A percentile compares a stretch with the other conserved stretches of the same genome.
Evolutionary conservation across 768 basidiomycete genomes (phyloP).

Genomic region (Boletus tylopilopsis): DNA sequence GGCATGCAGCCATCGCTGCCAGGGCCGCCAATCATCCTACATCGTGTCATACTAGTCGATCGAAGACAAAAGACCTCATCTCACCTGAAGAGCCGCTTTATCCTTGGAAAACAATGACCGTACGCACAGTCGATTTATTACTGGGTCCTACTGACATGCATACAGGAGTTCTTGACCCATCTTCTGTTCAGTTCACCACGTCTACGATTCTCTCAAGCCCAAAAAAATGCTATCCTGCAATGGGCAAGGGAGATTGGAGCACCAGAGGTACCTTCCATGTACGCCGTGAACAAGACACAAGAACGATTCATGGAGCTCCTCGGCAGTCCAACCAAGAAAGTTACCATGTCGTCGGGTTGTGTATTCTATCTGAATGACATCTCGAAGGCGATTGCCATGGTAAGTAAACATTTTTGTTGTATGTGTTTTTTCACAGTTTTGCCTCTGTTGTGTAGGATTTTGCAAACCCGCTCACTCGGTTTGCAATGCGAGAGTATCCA

Average conservation of each 20-base stretch:
- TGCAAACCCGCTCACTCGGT: conserved; percentile 20
- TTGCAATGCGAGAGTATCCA: conserved; percentile 28
- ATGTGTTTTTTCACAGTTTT: too few species aligned
- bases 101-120: conserved; percentile 3
- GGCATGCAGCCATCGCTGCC: not conserved
- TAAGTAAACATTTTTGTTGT: not conserved
- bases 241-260: conserved; percentile 31
- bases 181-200: conserved; percentile 32
- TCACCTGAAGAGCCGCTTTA: conserved; percentile 1
- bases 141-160: not conserved
- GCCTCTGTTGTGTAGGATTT: conserved; percentile 7
- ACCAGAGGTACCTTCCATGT: conserved; percentile 24
- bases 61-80: too few species aligned
- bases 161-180: conserved; percentile 30
- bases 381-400: conserved; percentile 16
- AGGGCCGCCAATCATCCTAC: too few species aligned
- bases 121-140: not conserved
- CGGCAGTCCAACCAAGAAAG: conserved; percentile 23
- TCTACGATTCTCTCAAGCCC: conserved; percentile 28
- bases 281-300: conserved; percentile 20
- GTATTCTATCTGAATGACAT: conserved; percentile 30
- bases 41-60: too few species aligned
- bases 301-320: conserved; percentile 15
- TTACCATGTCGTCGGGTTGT: conserved; percentile 16
- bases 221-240: conserved; percentile 26